These are phyloP conservation scores for Geotrichum cucujoidarum DNA, from an alignment of 1,139 yeast species.

Conservation along the genomic window DNA sequence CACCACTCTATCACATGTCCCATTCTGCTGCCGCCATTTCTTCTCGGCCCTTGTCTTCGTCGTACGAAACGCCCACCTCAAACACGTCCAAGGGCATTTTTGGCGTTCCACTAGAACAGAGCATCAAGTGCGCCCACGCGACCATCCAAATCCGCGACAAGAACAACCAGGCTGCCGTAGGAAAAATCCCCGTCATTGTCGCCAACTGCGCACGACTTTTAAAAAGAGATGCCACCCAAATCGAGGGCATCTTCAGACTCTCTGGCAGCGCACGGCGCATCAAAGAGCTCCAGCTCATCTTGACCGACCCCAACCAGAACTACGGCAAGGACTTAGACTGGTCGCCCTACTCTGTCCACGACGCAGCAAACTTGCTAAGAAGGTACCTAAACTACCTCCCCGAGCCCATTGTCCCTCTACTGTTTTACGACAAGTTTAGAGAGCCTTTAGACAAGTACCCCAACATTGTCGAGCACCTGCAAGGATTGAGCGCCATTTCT, in stretches of 20 bases:
- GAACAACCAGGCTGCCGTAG: constrained; percentile 55
- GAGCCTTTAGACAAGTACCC: constrained; percentile 64
- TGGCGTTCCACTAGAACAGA: constrained; percentile 74
- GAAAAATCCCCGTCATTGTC: constrained; percentile 81
- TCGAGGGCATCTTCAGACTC: constrained; percentile 89
- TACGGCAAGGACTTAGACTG: constrained; percentile 84
- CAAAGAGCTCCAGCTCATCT: constrained; percentile 75
- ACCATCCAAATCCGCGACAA: constrained; percentile 56
- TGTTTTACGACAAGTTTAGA: constrained; percentile 72
- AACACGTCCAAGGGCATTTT: constrained; percentile 49
- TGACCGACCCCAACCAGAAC: constrained; percentile 73
- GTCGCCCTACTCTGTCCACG: constrained; percentile 97
- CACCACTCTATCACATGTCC: constrained; percentile 32
- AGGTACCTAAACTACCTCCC: constrained; percentile 83
- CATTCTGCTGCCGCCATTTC: constrained; percentile 29
- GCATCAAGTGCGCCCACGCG: constrained; percentile 70
- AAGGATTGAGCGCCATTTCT: constrained; percentile 28
- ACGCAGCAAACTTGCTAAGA: constrained; percentile 86
- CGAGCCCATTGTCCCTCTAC: constrained; percentile 84
- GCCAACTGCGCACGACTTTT: constrained; percentile 90
- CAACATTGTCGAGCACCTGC: constrained; percentile 57
- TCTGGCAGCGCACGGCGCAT: constrained; percentile 90
- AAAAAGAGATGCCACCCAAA: constrained; percentile 57
- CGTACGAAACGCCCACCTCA: constrained; percentile 2
- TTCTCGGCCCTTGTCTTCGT: constrained; percentile 1